Percentiles rank a stretch among this genome's conserved stretches.
These are phyloP conservation scores for Metschnikowia anglica DNA, from an alignment of 805 yeast genomes.

Conservation along the genomic window DNA sequence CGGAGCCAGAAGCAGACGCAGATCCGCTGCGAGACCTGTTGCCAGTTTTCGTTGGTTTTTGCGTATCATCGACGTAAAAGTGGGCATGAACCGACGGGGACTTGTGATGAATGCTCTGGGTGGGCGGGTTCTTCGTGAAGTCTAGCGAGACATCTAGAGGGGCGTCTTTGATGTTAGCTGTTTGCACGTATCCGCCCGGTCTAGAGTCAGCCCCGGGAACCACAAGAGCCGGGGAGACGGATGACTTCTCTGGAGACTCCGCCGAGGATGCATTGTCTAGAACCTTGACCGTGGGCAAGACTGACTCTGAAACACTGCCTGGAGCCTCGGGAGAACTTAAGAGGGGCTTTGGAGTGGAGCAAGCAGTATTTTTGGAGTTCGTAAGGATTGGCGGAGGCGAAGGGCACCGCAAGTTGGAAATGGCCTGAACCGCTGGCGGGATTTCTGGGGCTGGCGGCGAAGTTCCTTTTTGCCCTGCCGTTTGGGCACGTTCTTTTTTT, in stretches of 20 bases:
- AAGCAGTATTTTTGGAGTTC: conserved; percentile 19
- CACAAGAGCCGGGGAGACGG: conserved; percentile 6
- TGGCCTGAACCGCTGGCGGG: conserved; percentile 55
- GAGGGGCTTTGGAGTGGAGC: conserved; percentile 6
- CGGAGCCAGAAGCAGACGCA: conserved; percentile 29
- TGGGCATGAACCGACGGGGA: conserved; percentile 75
- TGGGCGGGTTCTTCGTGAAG: conserved; percentile 32
- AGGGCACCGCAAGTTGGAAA: conserved; percentile 61
- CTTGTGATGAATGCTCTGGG: conserved; percentile 44
- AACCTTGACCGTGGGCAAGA: not conserved
- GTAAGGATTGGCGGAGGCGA: conserved; percentile 69
- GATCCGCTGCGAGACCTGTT: conserved; percentile 43
- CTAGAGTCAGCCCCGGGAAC: conserved; percentile 4
- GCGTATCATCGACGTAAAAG: conserved; percentile 65
- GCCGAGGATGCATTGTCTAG: conserved; percentile 2
- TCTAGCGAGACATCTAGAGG: conserved; percentile 15
- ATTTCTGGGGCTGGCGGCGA: conserved; percentile 15
- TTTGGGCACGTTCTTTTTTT: conserved; percentile 7
- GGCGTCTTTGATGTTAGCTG: conserved; percentile 7
- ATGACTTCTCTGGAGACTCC: conserved; percentile 2
- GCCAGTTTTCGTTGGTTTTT: conserved; percentile 44
- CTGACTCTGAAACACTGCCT: conserved; percentile 1
- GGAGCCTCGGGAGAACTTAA: not conserved
- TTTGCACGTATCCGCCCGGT: conserved; percentile 4
- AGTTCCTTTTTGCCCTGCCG: not conserved